phyloP scores from a whole-genome alignment of 345 rosid genomes.

The Gossypium ekmanianum region DNA sequence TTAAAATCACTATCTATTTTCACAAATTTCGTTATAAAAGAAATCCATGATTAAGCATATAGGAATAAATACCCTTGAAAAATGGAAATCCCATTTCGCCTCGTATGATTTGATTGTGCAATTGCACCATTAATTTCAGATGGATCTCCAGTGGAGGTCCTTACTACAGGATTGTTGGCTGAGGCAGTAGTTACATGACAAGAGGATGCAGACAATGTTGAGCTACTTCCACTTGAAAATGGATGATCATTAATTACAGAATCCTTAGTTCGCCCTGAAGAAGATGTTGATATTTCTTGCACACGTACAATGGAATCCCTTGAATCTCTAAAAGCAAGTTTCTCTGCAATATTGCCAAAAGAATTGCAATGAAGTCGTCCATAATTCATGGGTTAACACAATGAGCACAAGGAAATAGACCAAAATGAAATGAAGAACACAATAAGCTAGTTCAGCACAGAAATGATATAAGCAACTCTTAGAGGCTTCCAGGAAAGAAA shows the following conservation, averaged over 20 bases:
- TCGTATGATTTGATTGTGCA: slow-evolving; percentile 40
- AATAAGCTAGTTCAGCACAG: not conserved
- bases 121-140: slow-evolving; percentile 38
- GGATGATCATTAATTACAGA: slow-evolving; percentile 17
- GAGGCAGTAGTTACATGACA: slow-evolving; percentile 35
- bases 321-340: slow-evolving; percentile 44
- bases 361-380: not conserved
- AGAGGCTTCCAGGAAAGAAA: not conserved
- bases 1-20: not conserved
- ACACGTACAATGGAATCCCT: slow-evolving; percentile 33
- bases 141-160: slow-evolving; percentile 33
- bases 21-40: not conserved
- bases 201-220: slow-evolving; percentile 48
- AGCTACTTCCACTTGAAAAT: slow-evolving; percentile 37
- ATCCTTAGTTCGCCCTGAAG: slow-evolving; percentile 35
- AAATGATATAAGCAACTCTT: not conserved
- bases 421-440: not conserved
- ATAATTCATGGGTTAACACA: slow-evolving; percentile 1
- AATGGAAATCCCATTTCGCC: slow-evolving; percentile 55
- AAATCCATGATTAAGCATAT: not conserved
- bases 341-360: slow-evolving; percentile 29
- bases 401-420: not conserved
- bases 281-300: slow-evolving; percentile 52
- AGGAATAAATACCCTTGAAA: slow-evolving; percentile 68
- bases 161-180: slow-evolving; percentile 25